Conservation (phyloP, 2,329 filamentous ascomycete species). For the Aspergillus transmontanensis region DNA sequence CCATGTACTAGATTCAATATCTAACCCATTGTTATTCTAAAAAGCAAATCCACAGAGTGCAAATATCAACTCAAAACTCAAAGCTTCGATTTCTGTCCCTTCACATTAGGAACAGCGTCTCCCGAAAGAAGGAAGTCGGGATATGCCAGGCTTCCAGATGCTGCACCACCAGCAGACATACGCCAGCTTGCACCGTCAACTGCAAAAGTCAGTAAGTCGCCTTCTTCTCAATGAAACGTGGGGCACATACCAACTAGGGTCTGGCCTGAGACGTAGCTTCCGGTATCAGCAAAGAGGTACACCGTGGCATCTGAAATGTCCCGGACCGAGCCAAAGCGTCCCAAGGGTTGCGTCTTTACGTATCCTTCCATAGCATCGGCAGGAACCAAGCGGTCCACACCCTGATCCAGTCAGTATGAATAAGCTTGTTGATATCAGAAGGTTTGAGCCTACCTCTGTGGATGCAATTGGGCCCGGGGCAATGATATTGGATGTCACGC, state of each 20-base stretch:
- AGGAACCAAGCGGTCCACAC: constrained; percentile 65
- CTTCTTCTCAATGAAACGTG: neutral
- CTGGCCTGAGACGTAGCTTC: constrained; percentile 83
- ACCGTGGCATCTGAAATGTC: constrained; percentile 94
- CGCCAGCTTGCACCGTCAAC: constrained; percentile 48
- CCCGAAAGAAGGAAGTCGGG: constrained; percentile 62
- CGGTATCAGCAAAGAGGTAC: constrained; percentile 83
- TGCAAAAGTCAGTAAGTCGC: constrained; percentile 16
- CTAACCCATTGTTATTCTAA: neutral
- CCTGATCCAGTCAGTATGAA: constrained; percentile 39
- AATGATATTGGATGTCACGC: constrained; percentile 85
- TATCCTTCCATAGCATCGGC: constrained; percentile 53
- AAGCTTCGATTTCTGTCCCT: constrained; percentile 59
- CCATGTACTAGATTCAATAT: neutral
- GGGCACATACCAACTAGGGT: constrained; percentile 63
- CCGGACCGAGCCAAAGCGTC: constrained; percentile 75
- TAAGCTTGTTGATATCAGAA: neutral
- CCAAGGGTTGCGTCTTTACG: constrained; percentile 65
- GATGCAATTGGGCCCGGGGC: constrained; percentile 82
- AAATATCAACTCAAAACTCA: constrained; percentile 41
- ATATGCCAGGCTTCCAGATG: constrained; percentile 50
- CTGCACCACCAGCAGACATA: constrained; percentile 30
- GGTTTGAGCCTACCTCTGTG: constrained; percentile 61
- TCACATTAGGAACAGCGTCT: constrained; percentile 58
- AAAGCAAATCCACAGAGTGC: neutral